A percentile compares a stretch with the other conserved stretches of the same genome.
Evolutionary conservation across 805 yeast species (phyloP).

Genomic region (Myxozyma monticola): DNA sequence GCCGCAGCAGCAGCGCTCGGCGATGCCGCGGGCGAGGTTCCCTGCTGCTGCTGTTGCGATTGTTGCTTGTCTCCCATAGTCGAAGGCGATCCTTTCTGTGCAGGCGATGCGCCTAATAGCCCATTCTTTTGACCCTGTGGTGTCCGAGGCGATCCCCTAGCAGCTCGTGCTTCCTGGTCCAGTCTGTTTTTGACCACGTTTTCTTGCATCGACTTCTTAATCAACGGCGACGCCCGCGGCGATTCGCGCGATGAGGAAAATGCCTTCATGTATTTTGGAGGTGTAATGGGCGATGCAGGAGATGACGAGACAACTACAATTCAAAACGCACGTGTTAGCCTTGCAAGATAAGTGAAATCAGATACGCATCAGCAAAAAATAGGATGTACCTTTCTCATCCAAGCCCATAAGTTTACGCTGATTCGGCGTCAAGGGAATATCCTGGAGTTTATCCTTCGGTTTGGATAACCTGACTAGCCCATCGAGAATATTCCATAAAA

Average conservation of each 20-base stretch:
- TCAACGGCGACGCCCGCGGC: conserved; percentile 29
- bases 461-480: conserved; percentile 24
- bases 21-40: background rate
- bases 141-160: too few relatives aligned
- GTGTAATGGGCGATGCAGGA: conserved; percentile 29
- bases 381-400: conserved; percentile 10
- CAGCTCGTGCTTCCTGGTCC: too few relatives aligned
- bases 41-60: background rate
- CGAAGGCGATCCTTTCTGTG: background rate
- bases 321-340: background rate
- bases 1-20: conserved; percentile 2
- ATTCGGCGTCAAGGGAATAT: conserved; percentile 32
- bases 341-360: background rate
- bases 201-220: conserved; percentile 23
- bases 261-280: conserved; percentile 32
- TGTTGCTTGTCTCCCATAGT: background rate
- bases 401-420: conserved; percentile 32
- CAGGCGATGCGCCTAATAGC: too few relatives aligned
- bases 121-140: too few relatives aligned
- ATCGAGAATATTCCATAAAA: conserved; percentile 31
- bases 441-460: conserved; percentile 25
- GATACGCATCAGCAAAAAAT: background rate
- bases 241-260: conserved; percentile 27
- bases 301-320: too few relatives aligned
- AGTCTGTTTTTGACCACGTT: conserved; percentile 5